A percentile compares a stretch with the other conserved stretches of the same genome.
phyloP scores from a whole-genome alignment of 202 grass and related monocot species.

The Panicum hallii region DNA sequence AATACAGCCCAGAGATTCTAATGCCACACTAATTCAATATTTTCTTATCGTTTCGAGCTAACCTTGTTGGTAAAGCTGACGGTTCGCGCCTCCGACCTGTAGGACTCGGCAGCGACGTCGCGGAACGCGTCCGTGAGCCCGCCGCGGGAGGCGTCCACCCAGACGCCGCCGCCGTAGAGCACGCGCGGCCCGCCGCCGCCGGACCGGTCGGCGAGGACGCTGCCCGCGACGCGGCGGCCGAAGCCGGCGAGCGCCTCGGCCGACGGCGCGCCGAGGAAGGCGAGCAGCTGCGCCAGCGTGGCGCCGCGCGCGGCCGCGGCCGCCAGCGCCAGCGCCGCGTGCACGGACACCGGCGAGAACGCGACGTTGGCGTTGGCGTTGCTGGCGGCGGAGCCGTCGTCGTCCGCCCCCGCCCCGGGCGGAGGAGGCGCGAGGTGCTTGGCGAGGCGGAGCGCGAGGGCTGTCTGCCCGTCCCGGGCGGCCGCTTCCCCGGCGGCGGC shows the following conservation, averaged over 20 bases:
- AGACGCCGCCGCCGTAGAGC: slow-evolving; percentile 48
- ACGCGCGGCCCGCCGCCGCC: slow-evolving; percentile 26
- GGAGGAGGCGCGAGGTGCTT: neutral
- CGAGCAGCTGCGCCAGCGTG: slow-evolving; percentile 48
- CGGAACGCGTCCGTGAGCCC: slow-evolving; percentile 42
- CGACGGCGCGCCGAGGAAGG: slow-evolving; percentile 39
- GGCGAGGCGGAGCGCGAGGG: slow-evolving; percentile 43
- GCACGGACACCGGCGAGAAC: slow-evolving; percentile 44
- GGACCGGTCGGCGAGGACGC: neutral
- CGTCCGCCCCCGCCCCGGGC: no score
- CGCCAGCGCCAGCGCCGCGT: slow-evolving; percentile 29
- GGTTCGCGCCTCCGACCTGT: slow-evolving; percentile 16
- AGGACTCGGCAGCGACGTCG: slow-evolving; percentile 18
- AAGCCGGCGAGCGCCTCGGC: slow-evolving; percentile 39
- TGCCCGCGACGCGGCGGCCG: neutral
- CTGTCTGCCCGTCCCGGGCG: slow-evolving; percentile 15
- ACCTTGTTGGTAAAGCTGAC: slow-evolving; percentile 29
- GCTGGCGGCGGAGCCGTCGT: neutral
- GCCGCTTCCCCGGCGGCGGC: neutral
- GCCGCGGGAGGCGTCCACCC: slow-evolving; percentile 5
- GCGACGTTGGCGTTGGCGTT: slow-evolving; percentile 15
- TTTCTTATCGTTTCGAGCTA: neutral
- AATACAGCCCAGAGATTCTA: no score
- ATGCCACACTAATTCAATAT: no score
- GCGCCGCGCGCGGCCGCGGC: slow-evolving; percentile 26